Percentiles rank a stretch among this genome's conserved stretches.
phyloP scores from a whole-genome alignment of 306 rosid genomes.

The Cicer yamashitae region DNA sequence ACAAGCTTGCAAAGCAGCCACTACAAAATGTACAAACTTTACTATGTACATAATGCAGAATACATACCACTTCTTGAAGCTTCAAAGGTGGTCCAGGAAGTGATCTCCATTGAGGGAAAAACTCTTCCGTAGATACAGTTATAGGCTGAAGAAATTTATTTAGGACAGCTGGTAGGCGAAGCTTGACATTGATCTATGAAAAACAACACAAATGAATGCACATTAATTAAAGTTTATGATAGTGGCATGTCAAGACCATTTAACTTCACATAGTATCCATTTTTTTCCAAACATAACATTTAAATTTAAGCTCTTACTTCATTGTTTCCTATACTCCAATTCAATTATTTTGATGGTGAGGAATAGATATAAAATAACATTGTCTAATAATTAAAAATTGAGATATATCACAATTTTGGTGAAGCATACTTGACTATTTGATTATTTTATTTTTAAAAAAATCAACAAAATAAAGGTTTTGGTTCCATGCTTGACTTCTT shows the following conservation, averaged over 20 bases:
- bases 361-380: conserved; percentile 9
- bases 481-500: conserved; percentile 11
- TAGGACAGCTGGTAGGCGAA: conserved; percentile 90
- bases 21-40: conserved; percentile 21
- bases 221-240: conserved; percentile 35
- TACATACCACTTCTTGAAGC: conserved; percentile 99
- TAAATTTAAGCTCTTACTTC: conserved; percentile 8
- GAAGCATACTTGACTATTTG: conserved; percentile 22
- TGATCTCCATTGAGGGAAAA: conserved; percentile 96
- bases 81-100: conserved; percentile 97
- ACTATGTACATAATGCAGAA: conserved; percentile 36
- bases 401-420: conserved; percentile 9
- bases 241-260: conserved; percentile 16
- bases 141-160: conserved; percentile 94
- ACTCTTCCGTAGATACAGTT: conserved; percentile 83
- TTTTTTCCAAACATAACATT: background rate
- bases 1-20: conserved; percentile 17
- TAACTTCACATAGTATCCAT: conserved; percentile 27
- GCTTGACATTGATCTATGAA: conserved; percentile 80
- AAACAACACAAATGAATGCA: conserved; percentile 43
- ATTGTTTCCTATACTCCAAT: conserved; percentile 5
- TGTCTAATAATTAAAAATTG: conserved; percentile 13
- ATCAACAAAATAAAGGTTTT: conserved; percentile 4
- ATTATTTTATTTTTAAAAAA: conserved; percentile 1
- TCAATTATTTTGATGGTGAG: background rate